A percentile compares a stretch with the other conserved stretches of the same genome.
phyloP scores from a whole-genome alignment of 805 yeast species.

The Candida maris region DNA sequence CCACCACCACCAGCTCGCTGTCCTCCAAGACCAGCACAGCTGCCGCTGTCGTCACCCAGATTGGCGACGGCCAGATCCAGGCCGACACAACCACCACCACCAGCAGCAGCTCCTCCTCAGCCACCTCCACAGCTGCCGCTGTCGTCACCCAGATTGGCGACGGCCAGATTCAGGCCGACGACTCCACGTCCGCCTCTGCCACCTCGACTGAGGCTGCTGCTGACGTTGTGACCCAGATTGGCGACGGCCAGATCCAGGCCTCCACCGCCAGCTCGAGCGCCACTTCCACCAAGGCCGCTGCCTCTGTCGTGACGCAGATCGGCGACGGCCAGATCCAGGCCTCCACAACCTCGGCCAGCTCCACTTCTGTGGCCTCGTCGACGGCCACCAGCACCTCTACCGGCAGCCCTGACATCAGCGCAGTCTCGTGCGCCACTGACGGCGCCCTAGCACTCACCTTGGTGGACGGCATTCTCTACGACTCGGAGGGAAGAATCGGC shows the following conservation, averaged over 20 bases:
- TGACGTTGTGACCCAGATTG: constrained; percentile 41
- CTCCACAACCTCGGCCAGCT: constrained; percentile 34
- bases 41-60: constrained; percentile 31
- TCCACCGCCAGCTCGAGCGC: constrained; percentile 26
- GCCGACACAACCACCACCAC: constrained; percentile 15
- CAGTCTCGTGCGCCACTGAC: constrained; percentile 34
- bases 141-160: constrained; percentile 54
- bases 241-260: constrained; percentile 23
- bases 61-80: constrained; percentile 47
- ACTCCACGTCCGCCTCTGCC: constrained; percentile 26
- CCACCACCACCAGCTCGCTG: constrained; percentile 27
- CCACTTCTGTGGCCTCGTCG: constrained; percentile 28
- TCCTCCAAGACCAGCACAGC: constrained; percentile 31
- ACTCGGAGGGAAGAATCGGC: constrained; percentile 49
- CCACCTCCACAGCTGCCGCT: constrained; percentile 26
- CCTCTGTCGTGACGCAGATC: constrained; percentile 36
- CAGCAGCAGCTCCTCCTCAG: constrained; percentile 6
- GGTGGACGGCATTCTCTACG: constrained; percentile 40
- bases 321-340: constrained; percentile 36
- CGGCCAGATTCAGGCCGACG: constrained; percentile 54
- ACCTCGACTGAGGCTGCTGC: constrained; percentile 20
- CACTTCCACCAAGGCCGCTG: constrained; percentile 33
- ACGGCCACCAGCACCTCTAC: constrained; percentile 21
- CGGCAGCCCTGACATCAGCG: constrained; percentile 10
- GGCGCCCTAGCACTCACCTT: constrained; percentile 44